Evolutionary conservation across 1,284 basidiomycete genomes (phyloP).

Genomic region (Irpex lacteus): DNA sequence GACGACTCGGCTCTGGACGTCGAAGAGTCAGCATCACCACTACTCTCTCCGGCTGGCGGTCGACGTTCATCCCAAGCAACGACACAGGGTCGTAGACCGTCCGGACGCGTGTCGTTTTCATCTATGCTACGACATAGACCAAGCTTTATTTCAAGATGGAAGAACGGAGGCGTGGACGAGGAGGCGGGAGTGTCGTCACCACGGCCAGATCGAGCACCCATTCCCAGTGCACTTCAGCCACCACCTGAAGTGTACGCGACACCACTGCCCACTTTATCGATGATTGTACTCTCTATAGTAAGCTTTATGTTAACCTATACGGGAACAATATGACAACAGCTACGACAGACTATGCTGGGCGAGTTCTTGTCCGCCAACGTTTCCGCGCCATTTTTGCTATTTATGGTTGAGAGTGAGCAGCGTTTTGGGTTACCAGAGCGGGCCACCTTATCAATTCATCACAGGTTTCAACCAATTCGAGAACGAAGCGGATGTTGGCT

Average conservation of each 20-base stretch:
- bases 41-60: neutral
- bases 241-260: slow-evolving; percentile 67
- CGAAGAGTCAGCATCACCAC: neutral
- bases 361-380: slow-evolving; percentile 93
- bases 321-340: too few species aligned
- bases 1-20: slow-evolving; percentile 12
- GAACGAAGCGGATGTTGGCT: slow-evolving; percentile 77
- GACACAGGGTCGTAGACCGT: slow-evolving; percentile 10
- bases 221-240: slow-evolving; percentile 70
- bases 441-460: neutral
- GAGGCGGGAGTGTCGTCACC: slow-evolving; percentile 20
- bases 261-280: slow-evolving; percentile 83
- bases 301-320: slow-evolving; percentile 24
- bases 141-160: slow-evolving; percentile 24
- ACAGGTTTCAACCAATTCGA: slow-evolving; percentile 62
- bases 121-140: slow-evolving; percentile 19
- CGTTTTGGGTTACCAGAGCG: neutral
- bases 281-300: slow-evolving; percentile 90
- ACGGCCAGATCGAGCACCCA: slow-evolving; percentile 54
- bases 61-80: neutral
- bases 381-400: slow-evolving; percentile 84
- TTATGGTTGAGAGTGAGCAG: slow-evolving; percentile 84
- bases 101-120: slow-evolving; percentile 27
- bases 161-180: slow-evolving; percentile 19
- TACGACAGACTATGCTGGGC: slow-evolving; percentile 78